Conservation (phyloP, 768 basidiomycete species). For the Tremella mesenterica region DNA sequence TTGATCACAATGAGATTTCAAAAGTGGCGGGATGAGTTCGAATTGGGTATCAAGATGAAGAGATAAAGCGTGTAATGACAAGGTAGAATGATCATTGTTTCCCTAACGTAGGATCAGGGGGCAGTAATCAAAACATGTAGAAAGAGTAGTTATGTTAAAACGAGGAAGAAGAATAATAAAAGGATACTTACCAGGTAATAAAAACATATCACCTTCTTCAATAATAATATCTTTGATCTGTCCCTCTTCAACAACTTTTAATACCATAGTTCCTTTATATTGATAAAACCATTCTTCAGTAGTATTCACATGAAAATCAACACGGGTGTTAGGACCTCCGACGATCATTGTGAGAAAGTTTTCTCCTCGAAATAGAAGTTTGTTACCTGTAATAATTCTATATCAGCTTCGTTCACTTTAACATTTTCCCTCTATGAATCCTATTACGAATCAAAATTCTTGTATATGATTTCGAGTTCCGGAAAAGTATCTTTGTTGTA, state of each 20-base stretch:
- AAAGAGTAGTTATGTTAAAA: background rate
- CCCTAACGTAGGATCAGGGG: too few relatives aligned
- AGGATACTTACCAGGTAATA: constrained; percentile 65
- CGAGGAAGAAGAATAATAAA: background rate
- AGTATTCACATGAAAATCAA: constrained; percentile 91
- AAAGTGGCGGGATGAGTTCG: too few relatives aligned
- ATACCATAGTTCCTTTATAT: constrained; percentile 82
- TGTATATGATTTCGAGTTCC: too few relatives aligned
- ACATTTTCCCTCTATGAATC: background rate
- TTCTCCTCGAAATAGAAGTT: constrained; percentile 52
- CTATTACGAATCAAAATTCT: too few relatives aligned
- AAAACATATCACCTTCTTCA: constrained; percentile 92
- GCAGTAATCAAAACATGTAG: background rate
- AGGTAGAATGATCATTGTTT: too few relatives aligned
- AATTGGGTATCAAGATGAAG: too few relatives aligned
- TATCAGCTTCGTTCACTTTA: background rate
- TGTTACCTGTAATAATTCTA: constrained; percentile 31
- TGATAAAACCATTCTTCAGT: constrained; percentile 99
- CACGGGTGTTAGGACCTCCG: constrained; percentile 88
- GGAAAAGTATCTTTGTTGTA: too few relatives aligned
- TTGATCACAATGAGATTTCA: too few relatives aligned
- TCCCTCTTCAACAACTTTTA: constrained; percentile 60
- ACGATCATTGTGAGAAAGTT: constrained; percentile 95
- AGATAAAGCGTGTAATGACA: too few relatives aligned
- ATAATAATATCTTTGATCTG: constrained; percentile 65